phyloP scores from a whole-genome alignment of 2,329 filamentous ascomycete species.

The Pseudopyricularia cyperi region DNA sequence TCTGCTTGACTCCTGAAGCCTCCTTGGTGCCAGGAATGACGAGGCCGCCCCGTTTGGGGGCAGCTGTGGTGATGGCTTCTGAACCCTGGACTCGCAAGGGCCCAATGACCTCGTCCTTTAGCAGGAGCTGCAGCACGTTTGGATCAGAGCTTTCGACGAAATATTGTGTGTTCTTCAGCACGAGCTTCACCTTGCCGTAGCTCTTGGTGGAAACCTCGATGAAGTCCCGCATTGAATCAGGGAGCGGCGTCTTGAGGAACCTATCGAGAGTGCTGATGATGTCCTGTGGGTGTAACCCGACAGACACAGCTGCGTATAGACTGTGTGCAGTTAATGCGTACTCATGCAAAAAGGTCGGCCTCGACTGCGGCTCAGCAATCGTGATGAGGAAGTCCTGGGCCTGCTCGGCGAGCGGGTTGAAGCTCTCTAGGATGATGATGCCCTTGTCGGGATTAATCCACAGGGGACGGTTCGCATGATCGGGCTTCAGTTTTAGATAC shows the following conservation, averaged over 20 bases:
- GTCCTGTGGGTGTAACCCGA: conserved; percentile 71
- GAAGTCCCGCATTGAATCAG: conserved; percentile 63
- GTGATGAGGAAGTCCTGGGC: conserved; percentile 90
- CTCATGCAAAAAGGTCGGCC: conserved; percentile 82
- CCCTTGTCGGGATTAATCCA: conserved; percentile 63
- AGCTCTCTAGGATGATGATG: conserved; percentile 82
- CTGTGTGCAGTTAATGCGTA: conserved; percentile 83
- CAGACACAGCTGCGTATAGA: conserved; percentile 83
- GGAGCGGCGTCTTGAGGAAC: conserved; percentile 76
- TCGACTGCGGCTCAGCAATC: conserved; percentile 78
- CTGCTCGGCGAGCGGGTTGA: conserved; percentile 71
- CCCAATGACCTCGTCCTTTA: conserved; percentile 70
- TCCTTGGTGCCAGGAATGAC: conserved; percentile 87
- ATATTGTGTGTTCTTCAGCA: conserved; percentile 83
- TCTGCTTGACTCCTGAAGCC: conserved; percentile 46
- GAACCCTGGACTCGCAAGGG: conserved; percentile 58
- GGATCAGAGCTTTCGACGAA: conserved; percentile 84
- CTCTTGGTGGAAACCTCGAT: conserved; percentile 72
- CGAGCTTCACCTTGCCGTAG: conserved; percentile 86
- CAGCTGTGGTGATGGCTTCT: conserved; percentile 57
- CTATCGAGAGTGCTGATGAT: conserved; percentile 78
- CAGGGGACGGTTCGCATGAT: conserved; percentile 56
- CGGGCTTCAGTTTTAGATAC: conserved; percentile 34
- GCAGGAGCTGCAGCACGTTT: conserved; percentile 65
- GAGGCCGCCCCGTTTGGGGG: conserved; percentile 67